Base-by-base conservation (phyloP, 495 filamentous ascomycete genomes). In the Talaromyces stipitatus region DNA sequence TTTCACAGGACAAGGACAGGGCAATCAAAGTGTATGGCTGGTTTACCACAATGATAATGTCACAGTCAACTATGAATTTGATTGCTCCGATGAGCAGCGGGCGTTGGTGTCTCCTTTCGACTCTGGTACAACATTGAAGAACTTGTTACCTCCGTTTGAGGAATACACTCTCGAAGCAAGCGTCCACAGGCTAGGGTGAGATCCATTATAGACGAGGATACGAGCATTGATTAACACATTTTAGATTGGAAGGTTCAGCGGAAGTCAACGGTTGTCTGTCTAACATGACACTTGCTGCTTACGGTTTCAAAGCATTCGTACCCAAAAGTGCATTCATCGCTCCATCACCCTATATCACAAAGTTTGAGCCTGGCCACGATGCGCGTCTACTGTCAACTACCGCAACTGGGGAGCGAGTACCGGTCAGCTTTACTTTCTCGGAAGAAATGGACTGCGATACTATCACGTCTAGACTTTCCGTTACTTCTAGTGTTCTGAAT, bases 351-450 rank as follows among this genome's bases (percentile, higher is more conserved):
- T 77, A 78, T 59, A 76, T 86, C 58, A 85, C 82, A n/a, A 69
- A 69, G 45, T 81, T 85, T 61, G 27, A 62, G 3, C 83, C 83
- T 1, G 78, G 82, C 9, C 83, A 86, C 60, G 83, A 86, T 54
- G 32, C 51, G 0, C 76, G 81, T 18, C 52, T 84, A 7, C 58
- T 73, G 7, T 78, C 81, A 2, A 70, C 69, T 4, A 64, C 64
- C 12, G 59, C 22, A 28, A 55, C 30, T 32, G 59, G 54, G 7
- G 36, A 82, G 47, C 70, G 63, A 0, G 54, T 82, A 4, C 53
- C 67, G 1, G 64, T 83, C 45, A 65, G 73, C 54, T 54, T 86
- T 33, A 69, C 78, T 33, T 86, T 81, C 63, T 83, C 80, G 12
- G 64, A 68, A 23, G 64, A 73, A 32, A 86, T 86, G 83, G 69